phyloP scores from a whole-genome alignment of 805 yeast species.

The Zygotorulaspora sp. region DNA sequence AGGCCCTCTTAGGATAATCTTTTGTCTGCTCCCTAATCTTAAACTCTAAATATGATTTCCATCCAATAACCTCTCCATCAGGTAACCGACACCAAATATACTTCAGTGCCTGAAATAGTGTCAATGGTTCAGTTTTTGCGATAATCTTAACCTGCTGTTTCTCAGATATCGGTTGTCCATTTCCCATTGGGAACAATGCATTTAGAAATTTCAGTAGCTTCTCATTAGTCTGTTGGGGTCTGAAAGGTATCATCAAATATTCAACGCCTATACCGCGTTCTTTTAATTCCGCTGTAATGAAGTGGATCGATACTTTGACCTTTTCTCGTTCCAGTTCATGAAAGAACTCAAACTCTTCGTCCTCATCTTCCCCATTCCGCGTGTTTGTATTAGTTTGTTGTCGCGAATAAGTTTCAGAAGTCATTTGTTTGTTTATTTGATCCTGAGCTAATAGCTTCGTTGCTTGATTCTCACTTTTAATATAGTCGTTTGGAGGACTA shows the following conservation, averaged over 20 bases:
- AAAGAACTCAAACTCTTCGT: conserved; percentile 35
- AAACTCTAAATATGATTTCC: conserved; percentile 76
- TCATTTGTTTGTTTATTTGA: background rate
- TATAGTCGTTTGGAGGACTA: conserved; percentile 5
- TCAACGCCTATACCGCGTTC: conserved; percentile 67
- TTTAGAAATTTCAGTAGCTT: conserved; percentile 55
- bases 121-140: conserved; percentile 56
- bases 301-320: conserved; percentile 62
- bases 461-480: background rate
- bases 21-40: conserved; percentile 59
- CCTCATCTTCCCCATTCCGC: conserved; percentile 17
- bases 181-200: conserved; percentile 55
- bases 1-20: conserved; percentile 66
- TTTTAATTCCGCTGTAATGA: conserved; percentile 69
- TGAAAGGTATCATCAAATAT: conserved; percentile 67
- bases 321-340: conserved; percentile 59
- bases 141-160: conserved; percentile 42
- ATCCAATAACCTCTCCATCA: conserved; percentile 73
- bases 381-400: background rate
- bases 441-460: conserved; percentile 4
- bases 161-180: conserved; percentile 42
- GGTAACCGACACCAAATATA: conserved; percentile 86
- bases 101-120: conserved; percentile 68
- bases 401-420: background rate
- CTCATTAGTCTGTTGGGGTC: conserved; percentile 62